These are phyloP conservation scores for Gossypium gossypioides DNA, from an alignment of 441 rosid species.

Conservation along the genomic window DNA sequence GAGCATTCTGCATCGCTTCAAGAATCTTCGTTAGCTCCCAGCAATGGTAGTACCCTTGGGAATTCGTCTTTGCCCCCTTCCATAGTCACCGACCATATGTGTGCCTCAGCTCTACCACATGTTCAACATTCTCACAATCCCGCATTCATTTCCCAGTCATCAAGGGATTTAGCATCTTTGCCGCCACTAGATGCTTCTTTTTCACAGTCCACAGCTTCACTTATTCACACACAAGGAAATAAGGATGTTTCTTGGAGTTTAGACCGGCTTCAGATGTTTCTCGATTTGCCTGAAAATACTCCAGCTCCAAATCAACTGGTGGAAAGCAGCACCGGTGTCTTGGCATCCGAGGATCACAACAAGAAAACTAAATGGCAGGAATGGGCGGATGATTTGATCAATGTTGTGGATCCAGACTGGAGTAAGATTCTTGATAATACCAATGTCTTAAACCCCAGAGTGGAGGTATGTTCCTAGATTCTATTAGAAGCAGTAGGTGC, in stretches of 20 bases:
- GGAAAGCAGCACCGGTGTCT: conserved; percentile 33
- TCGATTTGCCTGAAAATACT: conserved; percentile 40
- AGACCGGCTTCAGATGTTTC: conserved; percentile 41
- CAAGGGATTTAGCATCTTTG: conserved; percentile 25
- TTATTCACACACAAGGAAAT: conserved; percentile 30
- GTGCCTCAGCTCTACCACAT: conserved; percentile 29
- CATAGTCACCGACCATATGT: conserved; percentile 25
- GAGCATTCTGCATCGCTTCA: conserved; percentile 28
- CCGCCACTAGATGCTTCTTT: conserved; percentile 20
- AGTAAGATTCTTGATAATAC: conserved; percentile 48
- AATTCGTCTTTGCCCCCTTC: conserved; percentile 28
- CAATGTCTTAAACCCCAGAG: conserved; percentile 30
- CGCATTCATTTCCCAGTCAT: conserved; percentile 37
- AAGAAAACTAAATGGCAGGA: conserved; percentile 52
- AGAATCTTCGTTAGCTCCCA: conserved; percentile 30
- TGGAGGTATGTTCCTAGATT: conserved; percentile 38
- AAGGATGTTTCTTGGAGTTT: conserved; percentile 44
- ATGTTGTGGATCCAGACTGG: conserved; percentile 59
- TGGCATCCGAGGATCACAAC: conserved; percentile 31
- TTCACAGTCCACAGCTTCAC: conserved; percentile 22
- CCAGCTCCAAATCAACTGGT: conserved; percentile 32
- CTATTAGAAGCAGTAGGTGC: not conserved
- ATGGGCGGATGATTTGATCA: conserved; percentile 59
- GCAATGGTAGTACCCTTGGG: conserved; percentile 26
- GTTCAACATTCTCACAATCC: conserved; percentile 30